Conservation (phyloP, 2,329 filamentous ascomycete species). For the Ascochyta rabiei region DNA sequence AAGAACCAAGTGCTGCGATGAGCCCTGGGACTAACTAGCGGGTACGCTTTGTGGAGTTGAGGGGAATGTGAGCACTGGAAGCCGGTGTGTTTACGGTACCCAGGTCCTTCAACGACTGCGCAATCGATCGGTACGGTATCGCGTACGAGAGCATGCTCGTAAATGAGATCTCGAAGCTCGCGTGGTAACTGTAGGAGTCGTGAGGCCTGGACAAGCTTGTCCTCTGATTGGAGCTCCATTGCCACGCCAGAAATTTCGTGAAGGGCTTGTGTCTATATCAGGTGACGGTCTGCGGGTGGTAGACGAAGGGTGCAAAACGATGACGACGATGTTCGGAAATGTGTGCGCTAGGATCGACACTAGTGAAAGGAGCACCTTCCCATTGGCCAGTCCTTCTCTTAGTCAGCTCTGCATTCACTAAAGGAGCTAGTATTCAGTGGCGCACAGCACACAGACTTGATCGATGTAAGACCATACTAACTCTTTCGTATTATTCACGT, state of each 20-base stretch:
- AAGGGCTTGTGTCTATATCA: not conserved
- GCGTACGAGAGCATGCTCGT: slow-evolving; percentile 24
- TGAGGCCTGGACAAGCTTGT: not conserved
- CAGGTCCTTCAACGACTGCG: slow-evolving; percentile 11
- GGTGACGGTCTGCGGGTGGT: not conserved
- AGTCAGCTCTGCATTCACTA: not conserved
- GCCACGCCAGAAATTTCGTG: not conserved
- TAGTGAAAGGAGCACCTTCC: not conserved
- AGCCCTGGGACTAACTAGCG: slow-evolving; percentile 8
- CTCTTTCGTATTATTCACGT: not conserved
- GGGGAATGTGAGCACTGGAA: slow-evolving; percentile 7
- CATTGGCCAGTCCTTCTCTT: not conserved
- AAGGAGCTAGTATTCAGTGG: no score
- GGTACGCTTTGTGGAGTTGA: slow-evolving; percentile 14
- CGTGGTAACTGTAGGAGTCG: slow-evolving; percentile 17
- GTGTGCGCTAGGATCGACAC: not conserved
- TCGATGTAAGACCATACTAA: no score
- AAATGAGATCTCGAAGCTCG: slow-evolving; percentile 31
- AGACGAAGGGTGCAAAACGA: not conserved
- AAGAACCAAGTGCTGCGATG: slow-evolving; percentile 25
- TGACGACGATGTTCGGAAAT: slow-evolving; percentile 4
- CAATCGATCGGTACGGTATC: slow-evolving; percentile 24
- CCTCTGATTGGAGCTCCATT: not conserved
- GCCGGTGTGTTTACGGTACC: slow-evolving; percentile 6
- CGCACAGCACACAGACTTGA: no score